Evolutionary conservation across 495 filamentous ascomycete genomes (phyloP).

Genomic region (Bacidia rubella): DNA sequence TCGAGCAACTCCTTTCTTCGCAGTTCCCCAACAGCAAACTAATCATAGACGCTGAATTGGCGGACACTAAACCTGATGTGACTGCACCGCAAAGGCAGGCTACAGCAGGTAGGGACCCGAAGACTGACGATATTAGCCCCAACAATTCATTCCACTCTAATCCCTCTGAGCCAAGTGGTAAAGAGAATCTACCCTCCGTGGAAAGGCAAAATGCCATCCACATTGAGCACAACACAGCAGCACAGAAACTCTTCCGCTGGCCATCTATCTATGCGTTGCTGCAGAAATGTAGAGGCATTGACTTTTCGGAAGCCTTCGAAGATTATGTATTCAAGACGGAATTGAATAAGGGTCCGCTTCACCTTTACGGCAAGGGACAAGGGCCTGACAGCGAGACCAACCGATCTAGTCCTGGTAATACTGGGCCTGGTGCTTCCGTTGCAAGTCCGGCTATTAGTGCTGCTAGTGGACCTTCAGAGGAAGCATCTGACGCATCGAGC

Average conservation of each 20-base stretch:
- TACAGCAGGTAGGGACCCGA: conserved; percentile 3
- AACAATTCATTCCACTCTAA: conserved; percentile 6
- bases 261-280: conserved; percentile 47
- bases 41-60: neutral
- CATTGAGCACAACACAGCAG: conserved; percentile 66
- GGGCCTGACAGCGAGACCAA: conserved; percentile 35
- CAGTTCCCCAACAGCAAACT: neutral
- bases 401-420: neutral
- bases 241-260: conserved; percentile 65
- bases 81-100: neutral
- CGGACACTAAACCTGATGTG: neutral
- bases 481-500: conserved; percentile 17
- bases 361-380: conserved; percentile 68
- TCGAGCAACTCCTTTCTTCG: conserved; percentile 12
- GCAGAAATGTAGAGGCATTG: conserved; percentile 22
- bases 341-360: conserved; percentile 58
- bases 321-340: conserved; percentile 66
- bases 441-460: conserved; percentile 20
- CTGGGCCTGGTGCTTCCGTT: conserved; percentile 11
- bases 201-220: conserved; percentile 35
- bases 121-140: conserved; percentile 10
- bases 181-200: conserved; percentile 5
- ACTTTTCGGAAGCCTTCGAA: conserved; percentile 28
- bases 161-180: conserved; percentile 8
- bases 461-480: conserved; percentile 20